These are phyloP conservation scores for Musa schizocarpa DNA, from an alignment of 176 grass and related monocot species.

Conservation along the genomic window DNA sequence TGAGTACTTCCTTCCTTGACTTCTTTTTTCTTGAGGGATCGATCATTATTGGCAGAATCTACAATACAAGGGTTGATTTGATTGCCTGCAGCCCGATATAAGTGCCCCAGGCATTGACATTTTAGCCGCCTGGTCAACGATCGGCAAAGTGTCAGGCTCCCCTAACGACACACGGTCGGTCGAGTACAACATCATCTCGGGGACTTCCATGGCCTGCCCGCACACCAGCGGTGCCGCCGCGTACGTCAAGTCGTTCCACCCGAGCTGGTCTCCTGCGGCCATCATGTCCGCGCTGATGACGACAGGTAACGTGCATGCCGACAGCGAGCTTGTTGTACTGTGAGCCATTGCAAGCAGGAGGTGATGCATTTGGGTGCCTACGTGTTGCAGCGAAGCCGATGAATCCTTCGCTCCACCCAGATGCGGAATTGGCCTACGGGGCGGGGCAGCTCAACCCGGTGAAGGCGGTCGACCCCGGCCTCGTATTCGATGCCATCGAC, in stretches of 20 bases:
- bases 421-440: slow-evolving; percentile 32
- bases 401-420: slow-evolving; percentile 19
- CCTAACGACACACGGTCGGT: not conserved
- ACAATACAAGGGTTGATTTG: not conserved
- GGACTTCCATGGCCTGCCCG: slow-evolving; percentile 40
- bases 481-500: slow-evolving; percentile 29
- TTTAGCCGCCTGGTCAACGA: slow-evolving; percentile 29
- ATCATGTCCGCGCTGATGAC: slow-evolving; percentile 54
- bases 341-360: not conserved
- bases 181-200: slow-evolving; percentile 30
- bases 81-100: slow-evolving; percentile 34
- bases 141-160: not conserved
- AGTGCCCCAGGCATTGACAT: slow-evolving; percentile 39
- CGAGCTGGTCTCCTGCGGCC: slow-evolving; percentile 42
- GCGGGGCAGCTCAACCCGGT: slow-evolving; percentile 28
- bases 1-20: not conserved
- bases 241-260: slow-evolving; percentile 43
- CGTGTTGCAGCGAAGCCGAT: slow-evolving; percentile 31
- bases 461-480: slow-evolving; percentile 20
- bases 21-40: too few species aligned
- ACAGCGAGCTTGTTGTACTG: not conserved
- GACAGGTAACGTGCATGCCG: slow-evolving; percentile 13
- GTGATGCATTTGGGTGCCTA: not conserved
- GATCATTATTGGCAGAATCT: not conserved
- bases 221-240: slow-evolving; percentile 23